Evolutionary conservation across 208 protist species (phyloP).

Genomic region (Trypanosoma mega): DNA sequence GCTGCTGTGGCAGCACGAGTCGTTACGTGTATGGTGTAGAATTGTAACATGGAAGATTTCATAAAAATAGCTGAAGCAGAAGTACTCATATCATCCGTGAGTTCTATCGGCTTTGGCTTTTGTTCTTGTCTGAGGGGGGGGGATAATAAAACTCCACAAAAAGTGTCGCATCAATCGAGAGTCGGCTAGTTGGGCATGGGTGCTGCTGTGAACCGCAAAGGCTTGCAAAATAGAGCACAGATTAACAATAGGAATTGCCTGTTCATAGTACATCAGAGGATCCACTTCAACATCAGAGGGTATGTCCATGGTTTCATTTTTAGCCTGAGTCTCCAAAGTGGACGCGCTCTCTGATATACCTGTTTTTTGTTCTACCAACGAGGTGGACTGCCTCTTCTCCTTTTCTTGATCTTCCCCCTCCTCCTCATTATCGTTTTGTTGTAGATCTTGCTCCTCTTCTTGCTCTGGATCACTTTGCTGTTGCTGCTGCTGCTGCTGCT

Average conservation of each 20-base stretch:
- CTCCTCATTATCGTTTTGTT: too few relatives aligned
- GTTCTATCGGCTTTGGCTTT: background rate
- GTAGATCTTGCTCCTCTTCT: too few relatives aligned
- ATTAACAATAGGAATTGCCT: slow-evolving; percentile 27
- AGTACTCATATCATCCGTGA: too few relatives aligned
- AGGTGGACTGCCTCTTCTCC: too few relatives aligned
- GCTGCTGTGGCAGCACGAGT: slow-evolving; percentile 18
- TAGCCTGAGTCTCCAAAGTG: too few relatives aligned
- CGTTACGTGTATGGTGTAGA: slow-evolving; percentile 10
- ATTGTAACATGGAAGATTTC: background rate
- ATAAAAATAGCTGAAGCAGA: background rate
- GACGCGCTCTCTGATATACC: too few relatives aligned
- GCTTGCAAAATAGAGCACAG: slow-evolving; percentile 64
- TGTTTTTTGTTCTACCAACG: too few relatives aligned
- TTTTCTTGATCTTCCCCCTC: too few relatives aligned
- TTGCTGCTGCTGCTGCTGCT: background rate
- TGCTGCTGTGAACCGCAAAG: slow-evolving; percentile 78
- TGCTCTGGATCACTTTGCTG: too few relatives aligned
- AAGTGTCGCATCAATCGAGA: slow-evolving; percentile 26
- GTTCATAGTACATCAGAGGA: slow-evolving; percentile 23
- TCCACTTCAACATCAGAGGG: slow-evolving; percentile 7
- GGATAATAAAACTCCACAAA: slow-evolving; percentile 22
- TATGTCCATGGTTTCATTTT: too few relatives aligned
- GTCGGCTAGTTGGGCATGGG: slow-evolving; percentile 41
- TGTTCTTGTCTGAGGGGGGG: background rate